Conservation (phyloP, 2,329 filamentous ascomycete genomes). For the Fusarium coffeatum region DNA sequence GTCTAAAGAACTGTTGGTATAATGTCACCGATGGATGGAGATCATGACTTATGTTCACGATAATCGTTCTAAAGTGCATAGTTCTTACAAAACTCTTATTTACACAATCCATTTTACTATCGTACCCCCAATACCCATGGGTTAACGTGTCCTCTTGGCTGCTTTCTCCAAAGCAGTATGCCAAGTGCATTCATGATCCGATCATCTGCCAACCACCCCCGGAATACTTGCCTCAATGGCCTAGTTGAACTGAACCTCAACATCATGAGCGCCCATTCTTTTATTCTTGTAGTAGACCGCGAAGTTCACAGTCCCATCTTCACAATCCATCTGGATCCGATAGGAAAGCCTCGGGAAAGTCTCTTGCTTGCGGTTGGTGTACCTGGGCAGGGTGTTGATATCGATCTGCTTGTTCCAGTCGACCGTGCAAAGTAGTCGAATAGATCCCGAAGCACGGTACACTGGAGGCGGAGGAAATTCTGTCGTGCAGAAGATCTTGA, state of each 20-base stretch:
- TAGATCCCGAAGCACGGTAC: too few relatives aligned
- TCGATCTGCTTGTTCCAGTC: background rate
- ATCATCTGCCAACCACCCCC: accelerated
- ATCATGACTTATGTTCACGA: background rate
- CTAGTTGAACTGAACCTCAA: constrained; percentile 37
- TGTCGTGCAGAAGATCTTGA: too few relatives aligned
- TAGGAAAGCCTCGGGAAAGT: background rate
- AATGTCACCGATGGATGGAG: background rate
- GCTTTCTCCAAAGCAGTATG: background rate
- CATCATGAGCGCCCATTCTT: constrained; percentile 27
- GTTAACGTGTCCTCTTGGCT: accelerated
- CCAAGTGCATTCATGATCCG: accelerated
- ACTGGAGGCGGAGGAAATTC: too few relatives aligned
- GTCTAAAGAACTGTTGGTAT: background rate
- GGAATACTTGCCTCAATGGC: background rate
- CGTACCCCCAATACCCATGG: accelerated
- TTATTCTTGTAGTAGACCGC: constrained; percentile 4
- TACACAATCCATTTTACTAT: background rate
- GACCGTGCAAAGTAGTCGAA: too few relatives aligned
- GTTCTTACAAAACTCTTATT: background rate
- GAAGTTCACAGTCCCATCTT: constrained; percentile 43
- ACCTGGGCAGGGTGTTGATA: constrained; percentile 1
- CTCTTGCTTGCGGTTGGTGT: constrained; percentile 13
- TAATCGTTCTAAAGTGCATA: background rate
- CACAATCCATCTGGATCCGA: constrained; percentile 35